Conservation (phyloP, 352 stramenopile genomes). For the Pythium aristosporum region DNA sequence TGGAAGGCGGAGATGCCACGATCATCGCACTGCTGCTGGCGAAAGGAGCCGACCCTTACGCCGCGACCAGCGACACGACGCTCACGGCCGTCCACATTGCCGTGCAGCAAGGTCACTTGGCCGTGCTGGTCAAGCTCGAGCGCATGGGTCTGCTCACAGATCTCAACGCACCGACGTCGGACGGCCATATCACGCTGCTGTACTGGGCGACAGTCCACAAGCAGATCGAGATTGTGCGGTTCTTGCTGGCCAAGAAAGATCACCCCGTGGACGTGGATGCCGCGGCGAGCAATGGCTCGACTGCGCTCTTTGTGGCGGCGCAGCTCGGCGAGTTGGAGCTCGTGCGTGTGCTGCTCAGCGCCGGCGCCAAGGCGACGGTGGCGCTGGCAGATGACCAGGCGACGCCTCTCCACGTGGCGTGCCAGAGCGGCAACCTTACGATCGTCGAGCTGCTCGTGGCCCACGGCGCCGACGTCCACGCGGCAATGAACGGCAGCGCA, state of each 20-base stretch:
- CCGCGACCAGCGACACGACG: conserved; percentile 24
- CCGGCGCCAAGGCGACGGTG: conserved; percentile 52
- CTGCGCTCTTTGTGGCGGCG: conserved; percentile 48
- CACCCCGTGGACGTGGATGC: conserved; percentile 16
- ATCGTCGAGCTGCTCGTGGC: conserved; percentile 29
- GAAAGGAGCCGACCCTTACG: conserved; percentile 45
- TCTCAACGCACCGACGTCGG: conserved; percentile 22
- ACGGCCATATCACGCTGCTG: conserved; percentile 27
- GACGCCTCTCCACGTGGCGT: conserved; percentile 26
- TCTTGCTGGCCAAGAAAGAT: conserved; percentile 22
- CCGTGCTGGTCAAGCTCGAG: conserved; percentile 29
- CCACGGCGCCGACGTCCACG: conserved; percentile 22
- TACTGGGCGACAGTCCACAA: conserved; percentile 33
- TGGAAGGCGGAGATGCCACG: conserved; percentile 51
- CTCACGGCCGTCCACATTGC: conserved; percentile 31
- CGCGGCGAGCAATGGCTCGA: conserved; percentile 31
- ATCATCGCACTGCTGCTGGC: conserved; percentile 53
- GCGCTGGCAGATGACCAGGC: conserved; percentile 22
- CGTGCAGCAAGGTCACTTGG: conserved; percentile 27
- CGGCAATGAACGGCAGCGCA: conserved; percentile 32
- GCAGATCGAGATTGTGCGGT: conserved; percentile 28
- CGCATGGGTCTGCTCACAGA: conserved; percentile 24
- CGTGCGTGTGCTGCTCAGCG: conserved; percentile 57
- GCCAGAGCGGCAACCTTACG: conserved; percentile 17
- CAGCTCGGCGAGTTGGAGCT: conserved; percentile 59